These are phyloP conservation scores for Haplosporangium sp. DNA, from an alignment of 371 early-diverging fungal species.

Conservation along the genomic window DNA sequence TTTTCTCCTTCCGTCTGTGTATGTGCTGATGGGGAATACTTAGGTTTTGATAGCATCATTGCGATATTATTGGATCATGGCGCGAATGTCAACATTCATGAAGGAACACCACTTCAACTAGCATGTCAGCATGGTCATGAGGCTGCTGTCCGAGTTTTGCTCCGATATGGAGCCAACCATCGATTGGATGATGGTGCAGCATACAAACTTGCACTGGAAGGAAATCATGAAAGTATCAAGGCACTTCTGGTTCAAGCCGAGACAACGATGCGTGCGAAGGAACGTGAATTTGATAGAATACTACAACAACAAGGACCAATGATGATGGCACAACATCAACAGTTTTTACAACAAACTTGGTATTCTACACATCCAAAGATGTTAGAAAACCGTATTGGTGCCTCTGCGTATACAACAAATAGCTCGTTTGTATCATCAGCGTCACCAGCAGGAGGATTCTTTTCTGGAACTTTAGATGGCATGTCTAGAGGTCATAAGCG, in stretches of 20 bases:
- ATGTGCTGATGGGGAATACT: background rate
- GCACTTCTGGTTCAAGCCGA: slow-evolving; percentile 46
- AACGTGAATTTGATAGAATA: slow-evolving; percentile 38
- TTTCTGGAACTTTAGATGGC: slow-evolving; percentile 4
- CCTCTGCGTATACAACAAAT: slow-evolving; percentile 1
- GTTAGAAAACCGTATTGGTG: slow-evolving; percentile 7
- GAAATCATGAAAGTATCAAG: slow-evolving; percentile 37
- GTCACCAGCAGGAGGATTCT: background rate
- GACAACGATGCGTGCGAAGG: slow-evolving; percentile 45
- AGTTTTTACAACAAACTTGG: slow-evolving; percentile 5
- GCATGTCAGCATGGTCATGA: slow-evolving; percentile 74
- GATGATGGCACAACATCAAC: slow-evolving; percentile 21
- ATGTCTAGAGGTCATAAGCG: slow-evolving; percentile 45
- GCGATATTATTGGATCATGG: slow-evolving; percentile 73
- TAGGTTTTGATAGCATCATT: slow-evolving; percentile 42
- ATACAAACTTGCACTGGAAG: slow-evolving; percentile 45
- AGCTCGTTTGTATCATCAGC: background rate
- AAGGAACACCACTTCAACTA: slow-evolving; percentile 81
- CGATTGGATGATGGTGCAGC: slow-evolving; percentile 56
- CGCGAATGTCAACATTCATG: slow-evolving; percentile 75
- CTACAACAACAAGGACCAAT: slow-evolving; percentile 26
- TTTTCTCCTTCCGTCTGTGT: background rate
- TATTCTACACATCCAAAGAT: slow-evolving; percentile 14
- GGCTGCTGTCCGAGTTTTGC: slow-evolving; percentile 72
- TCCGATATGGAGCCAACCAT: slow-evolving; percentile 74